phyloP scores from a whole-genome alignment of 257 asterid species.

The Nicotiana undulata region DNA sequence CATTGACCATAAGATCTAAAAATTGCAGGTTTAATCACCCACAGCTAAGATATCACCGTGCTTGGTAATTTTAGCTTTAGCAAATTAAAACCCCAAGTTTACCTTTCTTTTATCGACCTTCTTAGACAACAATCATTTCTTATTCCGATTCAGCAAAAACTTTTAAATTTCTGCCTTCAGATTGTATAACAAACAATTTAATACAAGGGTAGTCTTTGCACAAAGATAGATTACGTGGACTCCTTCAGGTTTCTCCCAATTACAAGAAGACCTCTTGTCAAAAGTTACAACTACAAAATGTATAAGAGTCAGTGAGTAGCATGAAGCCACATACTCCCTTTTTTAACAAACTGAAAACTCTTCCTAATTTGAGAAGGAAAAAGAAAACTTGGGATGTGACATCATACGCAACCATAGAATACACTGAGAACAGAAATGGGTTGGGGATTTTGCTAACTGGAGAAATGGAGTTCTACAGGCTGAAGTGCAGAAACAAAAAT shows the following conservation, averaged over 20 bases:
- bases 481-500: neutral
- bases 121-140: neutral
- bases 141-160: neutral
- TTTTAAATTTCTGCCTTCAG: neutral
- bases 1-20: neutral
- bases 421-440: neutral
- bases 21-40: neutral
- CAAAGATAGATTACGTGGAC: neutral
- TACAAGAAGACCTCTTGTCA: neutral
- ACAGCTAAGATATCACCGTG: neutral
- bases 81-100: neutral
- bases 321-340: neutral
- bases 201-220: neutral
- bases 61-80: neutral
- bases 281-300: neutral
- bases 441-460: neutral
- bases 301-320: neutral
- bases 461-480: neutral
- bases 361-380: neutral
- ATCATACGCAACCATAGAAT: neutral
- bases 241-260: neutral
- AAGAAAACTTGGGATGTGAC: neutral
- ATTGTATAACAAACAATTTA: neutral
- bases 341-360: neutral
- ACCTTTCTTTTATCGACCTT: neutral